These are phyloP conservation scores for Cryptosporidium sp. DNA, from an alignment of 169 alveolate genomes.

Conservation along the genomic window DNA sequence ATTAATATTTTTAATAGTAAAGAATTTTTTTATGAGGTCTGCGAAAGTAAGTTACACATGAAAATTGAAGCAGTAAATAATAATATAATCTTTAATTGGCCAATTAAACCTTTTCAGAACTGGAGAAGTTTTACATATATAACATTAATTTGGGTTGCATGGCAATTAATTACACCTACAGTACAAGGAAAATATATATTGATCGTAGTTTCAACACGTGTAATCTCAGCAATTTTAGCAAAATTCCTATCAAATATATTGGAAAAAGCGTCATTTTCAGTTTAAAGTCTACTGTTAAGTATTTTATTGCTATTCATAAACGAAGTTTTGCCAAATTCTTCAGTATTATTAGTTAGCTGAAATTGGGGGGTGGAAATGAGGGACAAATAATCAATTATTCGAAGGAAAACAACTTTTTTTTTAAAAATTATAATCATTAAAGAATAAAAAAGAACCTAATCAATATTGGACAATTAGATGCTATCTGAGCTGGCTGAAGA, in stretches of 20 bases:
- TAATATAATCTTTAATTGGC: background rate
- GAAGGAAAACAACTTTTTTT: background rate
- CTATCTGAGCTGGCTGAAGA: background rate
- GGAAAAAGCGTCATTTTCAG: background rate
- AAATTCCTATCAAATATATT: conserved; percentile 52
- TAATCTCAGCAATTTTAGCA: conserved; percentile 60
- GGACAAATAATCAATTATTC: background rate
- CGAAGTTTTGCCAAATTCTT: background rate
- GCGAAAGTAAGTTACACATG: conserved; percentile 32
- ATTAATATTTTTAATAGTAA: background rate
- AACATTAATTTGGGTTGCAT: conserved; percentile 57
- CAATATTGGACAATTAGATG: conserved; percentile 3
- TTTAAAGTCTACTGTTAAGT: background rate
- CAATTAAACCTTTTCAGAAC: background rate
- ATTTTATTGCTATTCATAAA: background rate
- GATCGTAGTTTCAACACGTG: conserved; percentile 58
- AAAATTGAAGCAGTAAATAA: background rate
- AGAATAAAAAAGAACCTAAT: background rate
- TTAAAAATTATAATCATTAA: background rate
- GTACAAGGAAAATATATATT: conserved; percentile 62
- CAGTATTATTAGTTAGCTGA: background rate
- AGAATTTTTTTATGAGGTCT: conserved; percentile 7
- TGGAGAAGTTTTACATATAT: conserved; percentile 44
- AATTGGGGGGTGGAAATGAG: background rate
- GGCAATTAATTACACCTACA: conserved; percentile 73